These are phyloP conservation scores for Cystobasidium pallidum DNA, from an alignment of 1,284 basidiomycete genomes.

Conservation along the genomic window DNA sequence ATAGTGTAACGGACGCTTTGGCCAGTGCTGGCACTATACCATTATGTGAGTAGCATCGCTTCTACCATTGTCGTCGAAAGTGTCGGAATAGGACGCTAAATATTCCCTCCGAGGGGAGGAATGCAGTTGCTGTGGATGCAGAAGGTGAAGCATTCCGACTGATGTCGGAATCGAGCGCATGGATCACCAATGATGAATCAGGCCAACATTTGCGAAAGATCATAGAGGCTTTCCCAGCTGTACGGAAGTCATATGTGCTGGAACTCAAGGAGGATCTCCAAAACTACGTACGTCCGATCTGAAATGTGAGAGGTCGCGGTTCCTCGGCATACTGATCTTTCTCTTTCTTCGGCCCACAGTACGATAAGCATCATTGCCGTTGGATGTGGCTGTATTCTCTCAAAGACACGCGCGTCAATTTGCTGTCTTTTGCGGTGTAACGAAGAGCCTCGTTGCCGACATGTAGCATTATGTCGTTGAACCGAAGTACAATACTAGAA, in stretches of 20 bases:
- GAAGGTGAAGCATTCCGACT: constrained; percentile 49
- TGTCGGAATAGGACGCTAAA: no score
- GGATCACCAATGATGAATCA: constrained; percentile 43
- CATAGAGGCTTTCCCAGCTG: constrained; percentile 29
- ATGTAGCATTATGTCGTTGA: not conserved
- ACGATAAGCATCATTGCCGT: constrained; percentile 33
- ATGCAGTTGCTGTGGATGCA: constrained; percentile 50
- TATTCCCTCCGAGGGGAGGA: no score
- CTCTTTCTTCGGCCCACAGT: constrained; percentile 17
- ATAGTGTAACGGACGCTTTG: constrained; percentile 42
- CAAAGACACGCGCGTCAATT: constrained; percentile 34
- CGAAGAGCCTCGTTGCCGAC: not conserved
- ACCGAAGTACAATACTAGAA: not conserved
- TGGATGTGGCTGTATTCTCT: constrained; percentile 44
- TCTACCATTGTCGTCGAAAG: no score
- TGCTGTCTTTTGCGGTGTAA: constrained; percentile 18
- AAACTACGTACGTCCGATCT: constrained; percentile 18
- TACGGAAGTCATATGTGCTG: constrained; percentile 31
- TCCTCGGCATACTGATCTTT: not conserved
- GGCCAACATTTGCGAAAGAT: constrained; percentile 27
- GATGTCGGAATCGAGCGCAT: constrained; percentile 47
- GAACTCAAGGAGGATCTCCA: constrained; percentile 28
- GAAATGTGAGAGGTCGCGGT: not conserved
- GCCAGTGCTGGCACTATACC: constrained; percentile 20
- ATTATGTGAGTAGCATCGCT: constrained; percentile 24